Evolutionary conservation across 129 eudicot genomes (phyloP), one percentile per base, ranked within the genome.

Genomic region (Lactuca sativa): DNA sequence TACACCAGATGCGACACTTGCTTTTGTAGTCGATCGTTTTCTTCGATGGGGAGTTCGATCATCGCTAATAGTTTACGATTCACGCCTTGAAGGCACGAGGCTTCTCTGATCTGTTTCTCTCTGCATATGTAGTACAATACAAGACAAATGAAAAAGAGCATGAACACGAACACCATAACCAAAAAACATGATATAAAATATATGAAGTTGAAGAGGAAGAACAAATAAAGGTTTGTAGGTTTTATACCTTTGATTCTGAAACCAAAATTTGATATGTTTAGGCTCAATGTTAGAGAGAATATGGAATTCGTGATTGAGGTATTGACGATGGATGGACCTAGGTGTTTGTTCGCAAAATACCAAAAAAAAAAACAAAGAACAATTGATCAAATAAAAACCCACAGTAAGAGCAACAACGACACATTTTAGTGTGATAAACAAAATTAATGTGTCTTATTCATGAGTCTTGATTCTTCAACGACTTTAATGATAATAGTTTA

Each of bases 21-120:
- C 64, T 92, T 92, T 80, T 92, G 97, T 84, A 92, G 77, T 69
- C 97, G 85, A 74, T 92, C 96, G 64, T 92, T 92, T 66, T 92
- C 97, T 70, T 92, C 97, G 96, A 92, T 92, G 60, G 88, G 71
- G 33, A 92, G 97, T 67, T 92, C 88, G 83, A 88, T 88, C 96
- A 92, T 92, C 1, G 96, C 96, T 17, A 89, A 65, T 73, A 92
- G 87, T 83, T 92, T 92, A 76, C 96, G 78, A 62, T 92, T 92
- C 76, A 92, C 96, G 55, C 85, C 90, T 79, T 92, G 96, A 77
- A 92, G 95, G 58, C 97, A 74, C 34, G 96, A 88, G 12, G 97
- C 86, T 78, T 92, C 97, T 65, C 84, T 92, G 69, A 96, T 88
- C 83, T 92, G 97, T 75, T 91, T 91, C 78, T 91, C 97, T 73